These are phyloP conservation scores for Lolium rigidum DNA, from an alignment of 176 grass and related monocot genomes.

Conservation along the genomic window DNA sequence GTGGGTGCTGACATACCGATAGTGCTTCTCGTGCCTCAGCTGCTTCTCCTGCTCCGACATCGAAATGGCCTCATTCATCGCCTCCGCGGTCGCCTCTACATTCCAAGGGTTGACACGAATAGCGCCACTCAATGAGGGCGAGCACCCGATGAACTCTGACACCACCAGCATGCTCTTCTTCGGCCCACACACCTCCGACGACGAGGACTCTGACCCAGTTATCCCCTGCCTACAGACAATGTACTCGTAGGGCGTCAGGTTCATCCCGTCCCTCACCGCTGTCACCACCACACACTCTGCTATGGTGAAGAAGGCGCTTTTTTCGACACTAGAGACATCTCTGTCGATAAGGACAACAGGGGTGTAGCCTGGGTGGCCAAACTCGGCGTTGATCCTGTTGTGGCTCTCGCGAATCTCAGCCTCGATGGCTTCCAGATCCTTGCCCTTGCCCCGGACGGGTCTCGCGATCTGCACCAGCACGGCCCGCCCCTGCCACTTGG, in stretches of 20 bases:
- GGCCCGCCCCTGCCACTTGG: conserved; percentile 83
- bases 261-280: conserved; percentile 97
- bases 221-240: conserved; percentile 85
- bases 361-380: conserved; percentile 65
- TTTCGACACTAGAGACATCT: conserved; percentile 77
- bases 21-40: conserved; percentile 96
- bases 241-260: conserved; percentile 97
- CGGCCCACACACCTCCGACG: conserved; percentile 41
- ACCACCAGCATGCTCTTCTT: conserved; percentile 95
- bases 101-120: conserved; percentile 98
- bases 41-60: conserved; percentile 81
- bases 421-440: conserved; percentile 76
- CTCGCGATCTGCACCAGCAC: conserved; percentile 96
- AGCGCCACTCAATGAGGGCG: conserved; percentile 90
- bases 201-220: conserved; percentile 37
- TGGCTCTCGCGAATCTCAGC: conserved; percentile 75
- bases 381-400: conserved; percentile 78
- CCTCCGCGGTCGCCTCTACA: conserved; percentile 80
- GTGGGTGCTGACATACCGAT: conserved; percentile 84
- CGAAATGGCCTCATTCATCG: conserved; percentile 85
- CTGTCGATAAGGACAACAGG: conserved; percentile 85
- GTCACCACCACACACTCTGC: conserved; percentile 96
- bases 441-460: conserved; percentile 73
- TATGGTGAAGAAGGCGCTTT: conserved; percentile 88
- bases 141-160: conserved; percentile 98